Evolutionary conservation across 1,284 basidiomycete species (phyloP), one percentile per base, ranked within the genome.

Genomic region (Grifola frondosa): DNA sequence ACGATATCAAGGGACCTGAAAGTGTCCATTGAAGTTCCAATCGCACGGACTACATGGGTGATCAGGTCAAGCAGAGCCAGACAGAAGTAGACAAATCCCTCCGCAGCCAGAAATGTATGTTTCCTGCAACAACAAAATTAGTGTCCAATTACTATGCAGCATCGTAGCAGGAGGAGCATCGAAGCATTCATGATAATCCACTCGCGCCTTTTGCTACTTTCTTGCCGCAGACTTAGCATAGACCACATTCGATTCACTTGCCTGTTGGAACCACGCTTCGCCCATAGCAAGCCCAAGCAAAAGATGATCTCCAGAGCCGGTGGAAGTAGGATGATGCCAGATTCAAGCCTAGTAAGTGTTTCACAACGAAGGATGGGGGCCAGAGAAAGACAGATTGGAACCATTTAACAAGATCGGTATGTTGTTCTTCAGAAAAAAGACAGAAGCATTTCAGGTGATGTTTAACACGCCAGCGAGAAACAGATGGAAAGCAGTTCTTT

Each of bases 331-430:
- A 88, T 65, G 31, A 75, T 53, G 24, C 66, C 64, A 45, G 68
- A 71, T 63, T 88, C 65, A 25, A 69, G 51, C 38, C 52, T 58
- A 41, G 72, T 69, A 49, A 84, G 71, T 31, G 73, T 69, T 49
- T 76, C 63, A 60, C 87, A 90, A 50, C 87, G 86, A 51, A 90
- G 74, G 51, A 79, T 84, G 30, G 82, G 66, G 45, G 81, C 76
- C 31, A 77, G 68, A 28, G 88, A 89, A 48, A 89, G 68, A 65
- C 87, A 90, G 56, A 80, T 64, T 46, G 75, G 60, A 59, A 62
- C 65, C 69, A 71, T 69, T 57, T 53, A 59, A 56, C 50, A 46
- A 37, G 36, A 37, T 26, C 42, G 23, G 46, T 42, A 23, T 41
- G 48, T 34, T 42, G 47, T 13, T 40, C 48, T 54, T 53, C 30